Conservation (phyloP, 2,329 filamentous ascomycete genomes). For the Chrysosphaeria jannelii region DNA sequence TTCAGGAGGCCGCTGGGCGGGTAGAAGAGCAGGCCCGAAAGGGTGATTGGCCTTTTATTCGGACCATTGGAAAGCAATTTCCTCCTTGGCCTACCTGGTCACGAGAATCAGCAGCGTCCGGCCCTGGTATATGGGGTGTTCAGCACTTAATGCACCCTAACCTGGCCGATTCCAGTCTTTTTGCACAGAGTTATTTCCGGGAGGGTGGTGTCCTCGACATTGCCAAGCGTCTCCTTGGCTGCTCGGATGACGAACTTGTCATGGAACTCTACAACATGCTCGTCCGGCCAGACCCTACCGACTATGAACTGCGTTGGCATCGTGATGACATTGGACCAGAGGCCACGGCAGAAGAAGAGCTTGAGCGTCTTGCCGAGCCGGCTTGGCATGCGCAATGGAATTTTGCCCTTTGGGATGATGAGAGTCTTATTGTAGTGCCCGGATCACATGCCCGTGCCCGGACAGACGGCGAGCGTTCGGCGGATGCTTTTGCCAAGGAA, state of each 20-base stretch:
- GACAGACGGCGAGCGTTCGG: constrained; percentile 36
- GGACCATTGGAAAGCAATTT: constrained; percentile 71
- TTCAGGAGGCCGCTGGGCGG: constrained; percentile 26
- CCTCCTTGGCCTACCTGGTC: constrained; percentile 42
- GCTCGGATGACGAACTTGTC: constrained; percentile 30
- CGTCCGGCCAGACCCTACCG: constrained; percentile 30
- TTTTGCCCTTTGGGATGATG: constrained; percentile 47
- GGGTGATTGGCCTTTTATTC: constrained; percentile 56
- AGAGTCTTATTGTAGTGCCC: constrained; percentile 44
- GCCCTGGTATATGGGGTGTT: constrained; percentile 55
- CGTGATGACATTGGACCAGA: constrained; percentile 50
- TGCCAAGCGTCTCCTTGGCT: constrained; percentile 29
- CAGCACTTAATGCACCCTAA: constrained; percentile 57
- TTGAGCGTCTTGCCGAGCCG: constrained; percentile 20
- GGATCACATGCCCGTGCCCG: constrained; percentile 43
- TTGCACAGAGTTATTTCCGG: constrained; percentile 44
- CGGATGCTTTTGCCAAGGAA: constrained; percentile 28
- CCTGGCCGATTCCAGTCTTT: constrained; percentile 24
- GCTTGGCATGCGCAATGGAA: constrained; percentile 70
- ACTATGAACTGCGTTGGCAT: constrained; percentile 61
- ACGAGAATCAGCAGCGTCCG: constrained; percentile 13
- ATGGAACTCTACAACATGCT: constrained; percentile 79
- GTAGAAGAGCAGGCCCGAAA: constrained; percentile 29
- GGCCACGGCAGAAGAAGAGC: constrained; percentile 35
- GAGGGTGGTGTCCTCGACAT: constrained; percentile 26